Conservation (phyloP, 805 yeast species). For the Candida nitratophila region DNA sequence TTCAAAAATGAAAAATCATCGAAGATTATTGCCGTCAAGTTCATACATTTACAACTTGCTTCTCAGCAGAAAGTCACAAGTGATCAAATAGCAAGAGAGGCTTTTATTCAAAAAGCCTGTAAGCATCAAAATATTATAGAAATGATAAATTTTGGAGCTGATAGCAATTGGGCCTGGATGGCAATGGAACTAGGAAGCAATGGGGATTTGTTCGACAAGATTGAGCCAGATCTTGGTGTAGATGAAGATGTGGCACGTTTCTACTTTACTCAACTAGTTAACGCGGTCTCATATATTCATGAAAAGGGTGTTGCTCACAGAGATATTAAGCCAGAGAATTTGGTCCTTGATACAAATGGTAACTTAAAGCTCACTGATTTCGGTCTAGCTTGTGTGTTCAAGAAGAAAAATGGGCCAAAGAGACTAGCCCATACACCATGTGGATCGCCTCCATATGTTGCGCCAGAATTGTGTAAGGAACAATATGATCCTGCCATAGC, state of each 20-base stretch:
- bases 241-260: conserved; percentile 61
- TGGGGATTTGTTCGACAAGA: conserved; percentile 74
- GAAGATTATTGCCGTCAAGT: conserved; percentile 49
- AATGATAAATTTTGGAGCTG: conserved; percentile 46
- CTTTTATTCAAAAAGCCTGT: conserved; percentile 51
- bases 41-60: conserved; percentile 35
- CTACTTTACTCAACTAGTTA: conserved; percentile 58
- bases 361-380: conserved; percentile 72
- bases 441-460: conserved; percentile 74
- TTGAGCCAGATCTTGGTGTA: conserved; percentile 69
- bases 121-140: conserved; percentile 55
- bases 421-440: conserved; percentile 47
- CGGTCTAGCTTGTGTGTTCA: conserved; percentile 62
- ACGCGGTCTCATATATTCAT: conserved; percentile 56
- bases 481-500: conserved; percentile 48
- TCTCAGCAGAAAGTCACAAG: conserved; percentile 23
- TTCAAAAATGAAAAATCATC: conserved; percentile 27
- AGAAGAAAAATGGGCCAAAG: conserved; percentile 38
- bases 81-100: conserved; percentile 42
- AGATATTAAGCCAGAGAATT: conserved; percentile 64
- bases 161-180: conserved; percentile 54
- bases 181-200: conserved; percentile 64
- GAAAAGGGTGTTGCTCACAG: conserved; percentile 59
- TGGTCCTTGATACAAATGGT: conserved; percentile 55
- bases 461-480: conserved; percentile 57